Evolutionary conservation across 1,284 basidiomycete genomes (phyloP), one percentile per base, ranked within the genome.

Genomic region (Serendipita sp.): DNA sequence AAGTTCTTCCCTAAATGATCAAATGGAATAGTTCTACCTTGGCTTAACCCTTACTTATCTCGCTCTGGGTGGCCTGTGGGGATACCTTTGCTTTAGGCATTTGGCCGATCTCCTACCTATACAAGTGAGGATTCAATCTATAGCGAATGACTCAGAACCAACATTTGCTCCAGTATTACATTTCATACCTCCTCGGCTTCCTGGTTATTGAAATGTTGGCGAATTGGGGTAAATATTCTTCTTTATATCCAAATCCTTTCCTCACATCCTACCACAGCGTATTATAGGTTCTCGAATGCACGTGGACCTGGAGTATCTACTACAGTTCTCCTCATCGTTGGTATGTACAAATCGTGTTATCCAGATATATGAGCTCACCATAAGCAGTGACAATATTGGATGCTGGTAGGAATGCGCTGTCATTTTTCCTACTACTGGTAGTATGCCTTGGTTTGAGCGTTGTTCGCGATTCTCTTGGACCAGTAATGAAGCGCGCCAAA

Each of bases 121-220:
- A 60, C 90, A 93, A 75, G 88, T 88, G 66, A 62, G 78, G 70
- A 61, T 17, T 26, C 43, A 50, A 13, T 6, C 32, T 53, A 45
- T 50, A 49, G 53, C 45, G 22, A 32, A 12, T 26, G 15, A 13
- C 1, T 13, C 61, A 22, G 26, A 32, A 64, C 50, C 61, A 32
- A 65, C 60, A 41, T 60, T 58, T 61, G 63, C 65, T 65, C 60
- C 72, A 98, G 85, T 87, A 93, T 73, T 98, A 99, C 75, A 82
- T 99, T 61, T 93, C 94, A n/a, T 87, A 87, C 64, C 84, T 94
- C 41, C 83, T 97, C 61, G 84, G 81, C 15, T 87, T 99, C 71
- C 78, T 99, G 62, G 79, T 96, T 63, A 82, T 98, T 65, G 95
- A 99, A 73, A 97, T 96, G 90, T 76, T 93, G 3, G 90, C 91